Base-by-base conservation (phyloP, 148 eudicot species). In the Arbutus unedo region DNA sequence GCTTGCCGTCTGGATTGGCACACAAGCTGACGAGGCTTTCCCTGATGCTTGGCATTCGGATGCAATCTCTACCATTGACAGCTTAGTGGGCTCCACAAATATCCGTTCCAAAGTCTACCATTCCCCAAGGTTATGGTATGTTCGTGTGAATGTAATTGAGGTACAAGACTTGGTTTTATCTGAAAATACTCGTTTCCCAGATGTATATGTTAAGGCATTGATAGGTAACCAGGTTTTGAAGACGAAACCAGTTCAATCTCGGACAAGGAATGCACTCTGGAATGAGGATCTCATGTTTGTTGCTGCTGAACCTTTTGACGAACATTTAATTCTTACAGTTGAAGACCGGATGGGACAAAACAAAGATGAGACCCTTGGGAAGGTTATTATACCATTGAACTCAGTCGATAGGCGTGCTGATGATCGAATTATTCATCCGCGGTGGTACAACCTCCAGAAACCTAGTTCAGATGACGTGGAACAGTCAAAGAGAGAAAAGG, bases 21-120 rank as follows among this genome's bases (percentile, higher is more conserved):
- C 98, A 14, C 98, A 95, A 86, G 98, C 96, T 7, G 98, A 95
- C 72, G 97, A 95, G 83, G 97, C 98, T 6, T 95, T 92, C 79
- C 55, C 94, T 68, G 98, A 95, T 84, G 98, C 98, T 83, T 91
- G 90, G 89, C 97, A 92, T 88, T 88, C 93, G 0, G 95, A 91
- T 87, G 84, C 93, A 21, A 83, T 85, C 14, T 85, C 88, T 23
- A 88, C 90, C 2, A 73, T 85, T 76, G 88, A 86, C 45, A 78
- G 87, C 76, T 86, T 91, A 2, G 73, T 80, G n/a, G 53, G 85
- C 23, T 81, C 84, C 4, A 23, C 81, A 2, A 83, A 85, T 43
- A 86, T 82, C 47, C 91, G 91, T n/a, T 92, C 95, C 4, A 93
- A 93, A 79, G 97, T 93, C 8, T 93, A 91, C 81, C 94, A 90